Conservation (phyloP, 805 yeast genomes). For the Zygotorulaspora florentina region DNA sequence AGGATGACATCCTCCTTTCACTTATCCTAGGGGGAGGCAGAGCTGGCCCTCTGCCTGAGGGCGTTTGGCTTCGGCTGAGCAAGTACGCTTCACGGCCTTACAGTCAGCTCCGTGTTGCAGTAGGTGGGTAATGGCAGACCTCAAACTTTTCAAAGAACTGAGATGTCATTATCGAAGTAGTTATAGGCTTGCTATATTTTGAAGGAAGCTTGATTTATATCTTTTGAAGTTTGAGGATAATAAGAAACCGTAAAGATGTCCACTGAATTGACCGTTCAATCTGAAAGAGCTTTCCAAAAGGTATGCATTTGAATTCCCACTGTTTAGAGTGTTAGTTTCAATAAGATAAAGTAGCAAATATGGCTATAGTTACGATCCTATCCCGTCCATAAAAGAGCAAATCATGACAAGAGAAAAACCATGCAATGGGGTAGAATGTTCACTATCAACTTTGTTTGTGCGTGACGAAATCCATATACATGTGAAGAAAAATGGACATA, state of each 20-base stretch:
- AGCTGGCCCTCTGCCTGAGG: background rate
- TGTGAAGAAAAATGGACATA: background rate
- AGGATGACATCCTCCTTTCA: too few relatives aligned
- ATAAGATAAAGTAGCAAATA: background rate
- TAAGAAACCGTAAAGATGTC: conserved; percentile 67
- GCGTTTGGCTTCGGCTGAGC: background rate
- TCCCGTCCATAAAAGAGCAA: background rate
- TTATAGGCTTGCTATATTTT: conserved; percentile 5
- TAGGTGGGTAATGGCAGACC: background rate
- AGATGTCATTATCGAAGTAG: background rate
- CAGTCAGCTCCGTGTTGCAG: background rate
- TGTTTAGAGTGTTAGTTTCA: background rate
- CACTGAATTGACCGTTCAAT: conserved; percentile 99
- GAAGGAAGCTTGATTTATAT: conserved; percentile 1
- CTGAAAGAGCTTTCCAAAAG: conserved; percentile 99
- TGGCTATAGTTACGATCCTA: background rate
- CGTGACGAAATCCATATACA: too few relatives aligned
- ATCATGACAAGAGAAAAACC: background rate
- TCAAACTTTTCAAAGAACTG: conserved; percentile 13
- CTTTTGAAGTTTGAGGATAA: conserved; percentile 13
- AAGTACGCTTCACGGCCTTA: background rate
- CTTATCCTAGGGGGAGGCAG: too few relatives aligned
- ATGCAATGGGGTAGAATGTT: background rate
- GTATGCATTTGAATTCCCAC: conserved; percentile 49
- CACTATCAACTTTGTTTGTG: too few relatives aligned